phyloP scores from a whole-genome alignment of 352 stramenopile genomes.

The Globisporangium irregulare region DNA sequence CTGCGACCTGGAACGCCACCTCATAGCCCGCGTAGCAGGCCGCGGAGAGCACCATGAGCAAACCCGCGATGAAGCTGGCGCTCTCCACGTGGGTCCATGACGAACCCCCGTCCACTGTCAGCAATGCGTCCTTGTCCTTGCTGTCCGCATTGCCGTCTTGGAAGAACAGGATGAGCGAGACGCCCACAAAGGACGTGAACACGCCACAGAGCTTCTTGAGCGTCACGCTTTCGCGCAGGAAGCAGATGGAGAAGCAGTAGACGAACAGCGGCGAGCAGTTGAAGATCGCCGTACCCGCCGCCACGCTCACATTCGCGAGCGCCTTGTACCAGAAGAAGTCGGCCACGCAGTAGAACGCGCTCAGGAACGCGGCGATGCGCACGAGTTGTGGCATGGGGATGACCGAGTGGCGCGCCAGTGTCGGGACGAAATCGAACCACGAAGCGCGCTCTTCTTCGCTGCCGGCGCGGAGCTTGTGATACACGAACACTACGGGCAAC shows the following conservation, averaged over 20 bases:
- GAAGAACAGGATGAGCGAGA: background rate
- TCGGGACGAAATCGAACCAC: background rate
- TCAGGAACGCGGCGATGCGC: background rate
- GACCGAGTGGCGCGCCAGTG: background rate
- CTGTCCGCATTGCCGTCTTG: background rate
- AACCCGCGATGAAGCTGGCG: background rate
- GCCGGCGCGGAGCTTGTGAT: background rate
- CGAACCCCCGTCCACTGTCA: background rate
- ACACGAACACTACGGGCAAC: background rate
- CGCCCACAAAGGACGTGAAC: background rate
- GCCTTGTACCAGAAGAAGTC: conserved; percentile 1
- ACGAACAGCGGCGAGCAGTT: background rate
- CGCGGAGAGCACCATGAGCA: background rate
- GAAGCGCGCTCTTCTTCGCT: background rate
- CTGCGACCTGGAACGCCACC: background rate
- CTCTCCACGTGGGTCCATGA: background rate
- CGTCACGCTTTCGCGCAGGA: background rate
- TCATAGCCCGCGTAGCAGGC: background rate
- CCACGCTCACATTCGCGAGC: background rate
- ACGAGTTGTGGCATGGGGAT: background rate
- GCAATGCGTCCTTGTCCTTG: background rate
- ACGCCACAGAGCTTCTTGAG: background rate
- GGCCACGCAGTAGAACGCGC: background rate
- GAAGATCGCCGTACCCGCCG: background rate
- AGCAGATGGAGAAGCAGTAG: background rate